phyloP scores from a whole-genome alignment of 805 yeast genomes.

The Ogataea salicorniae region DNA sequence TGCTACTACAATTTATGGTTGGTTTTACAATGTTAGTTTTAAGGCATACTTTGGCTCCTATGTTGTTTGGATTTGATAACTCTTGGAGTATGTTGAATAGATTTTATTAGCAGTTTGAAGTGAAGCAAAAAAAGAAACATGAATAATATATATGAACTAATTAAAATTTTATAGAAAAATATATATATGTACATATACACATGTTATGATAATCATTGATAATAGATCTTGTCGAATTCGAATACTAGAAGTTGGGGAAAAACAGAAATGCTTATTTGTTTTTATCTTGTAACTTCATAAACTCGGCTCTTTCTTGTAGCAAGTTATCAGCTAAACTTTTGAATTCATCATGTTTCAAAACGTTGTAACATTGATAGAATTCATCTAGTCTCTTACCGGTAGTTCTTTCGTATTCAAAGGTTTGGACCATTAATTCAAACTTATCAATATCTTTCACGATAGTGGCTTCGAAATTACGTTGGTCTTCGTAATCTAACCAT shows the following conservation, averaged over 20 bases:
- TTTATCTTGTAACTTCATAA: conserved; percentile 27
- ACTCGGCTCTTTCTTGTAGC: conserved; percentile 39
- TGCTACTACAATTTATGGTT: conserved; percentile 55
- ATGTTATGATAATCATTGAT: too few relatives aligned
- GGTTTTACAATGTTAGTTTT: conserved; percentile 64
- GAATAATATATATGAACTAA: neutral
- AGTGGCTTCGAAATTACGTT: conserved; percentile 73
- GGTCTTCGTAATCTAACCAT: conserved; percentile 89
- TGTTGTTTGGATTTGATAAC: conserved; percentile 88
- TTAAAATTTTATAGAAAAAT: too few relatives aligned
- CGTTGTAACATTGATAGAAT: conserved; percentile 56
- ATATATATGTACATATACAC: too few relatives aligned
- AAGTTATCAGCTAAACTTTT: conserved; percentile 61
- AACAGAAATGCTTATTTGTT: neutral
- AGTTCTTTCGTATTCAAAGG: conserved; percentile 76
- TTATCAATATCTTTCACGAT: conserved; percentile 94
- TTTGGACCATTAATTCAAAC: conserved; percentile 77
- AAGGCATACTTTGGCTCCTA: conserved; percentile 81
- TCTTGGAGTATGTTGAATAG: conserved; percentile 36
- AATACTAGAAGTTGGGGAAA: too few relatives aligned
- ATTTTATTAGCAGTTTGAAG: conserved; percentile 11
- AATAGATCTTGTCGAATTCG: too few relatives aligned
- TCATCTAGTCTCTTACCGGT: conserved; percentile 59
- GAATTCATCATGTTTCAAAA: conserved; percentile 69
- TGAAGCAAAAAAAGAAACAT: neutral